A percentile compares a stretch with the other conserved stretches of the same genome.
These are phyloP conservation scores for Rhodotorula sp. DNA, from an alignment of 1,284 basidiomycete species.

Conservation along the genomic window DNA sequence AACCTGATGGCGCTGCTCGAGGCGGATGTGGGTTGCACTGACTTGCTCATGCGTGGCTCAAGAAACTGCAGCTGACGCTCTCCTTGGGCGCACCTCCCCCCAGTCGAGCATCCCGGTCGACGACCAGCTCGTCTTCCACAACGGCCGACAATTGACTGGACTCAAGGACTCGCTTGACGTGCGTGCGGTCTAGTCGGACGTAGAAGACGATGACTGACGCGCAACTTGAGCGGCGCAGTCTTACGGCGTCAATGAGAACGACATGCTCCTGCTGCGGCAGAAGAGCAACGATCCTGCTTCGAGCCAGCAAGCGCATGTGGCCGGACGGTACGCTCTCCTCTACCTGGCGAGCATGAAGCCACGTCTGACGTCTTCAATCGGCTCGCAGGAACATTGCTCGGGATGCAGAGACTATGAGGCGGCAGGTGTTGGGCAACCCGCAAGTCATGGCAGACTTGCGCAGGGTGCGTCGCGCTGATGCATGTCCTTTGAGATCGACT, in stretches of 20 bases:
- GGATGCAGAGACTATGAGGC: constrained; percentile 83
- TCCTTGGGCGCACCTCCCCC: neutral
- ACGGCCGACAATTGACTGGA: constrained; percentile 63
- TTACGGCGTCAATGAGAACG: constrained; percentile 62
- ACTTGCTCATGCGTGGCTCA: neutral
- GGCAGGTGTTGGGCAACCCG: constrained; percentile 82
- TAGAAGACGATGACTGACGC: neutral
- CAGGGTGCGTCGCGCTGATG: constrained; percentile 52
- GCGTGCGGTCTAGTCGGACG: neutral
- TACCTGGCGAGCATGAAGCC: neutral
- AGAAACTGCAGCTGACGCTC: constrained; percentile 2
- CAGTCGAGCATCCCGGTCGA: constrained; percentile 66
- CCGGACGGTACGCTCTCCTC: constrained; percentile 58
- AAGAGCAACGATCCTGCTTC: constrained; percentile 48
- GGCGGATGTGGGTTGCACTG: constrained; percentile 63
- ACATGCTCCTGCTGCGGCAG: constrained; percentile 65
- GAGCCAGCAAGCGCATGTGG: constrained; percentile 45
- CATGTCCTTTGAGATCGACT: neutral
- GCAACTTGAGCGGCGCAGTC: constrained; percentile 6
- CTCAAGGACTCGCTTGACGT: constrained; percentile 64
- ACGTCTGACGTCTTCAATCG: neutral
- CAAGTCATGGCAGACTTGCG: constrained; percentile 71
- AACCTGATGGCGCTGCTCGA: constrained; percentile 85
- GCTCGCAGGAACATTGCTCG: constrained; percentile 48
- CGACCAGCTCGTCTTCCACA: constrained; percentile 68